Evolutionary conservation across 164 flowering plant genomes (phyloP), one percentile per base, ranked within the genome.

Genomic region (Akebia trifoliata): DNA sequence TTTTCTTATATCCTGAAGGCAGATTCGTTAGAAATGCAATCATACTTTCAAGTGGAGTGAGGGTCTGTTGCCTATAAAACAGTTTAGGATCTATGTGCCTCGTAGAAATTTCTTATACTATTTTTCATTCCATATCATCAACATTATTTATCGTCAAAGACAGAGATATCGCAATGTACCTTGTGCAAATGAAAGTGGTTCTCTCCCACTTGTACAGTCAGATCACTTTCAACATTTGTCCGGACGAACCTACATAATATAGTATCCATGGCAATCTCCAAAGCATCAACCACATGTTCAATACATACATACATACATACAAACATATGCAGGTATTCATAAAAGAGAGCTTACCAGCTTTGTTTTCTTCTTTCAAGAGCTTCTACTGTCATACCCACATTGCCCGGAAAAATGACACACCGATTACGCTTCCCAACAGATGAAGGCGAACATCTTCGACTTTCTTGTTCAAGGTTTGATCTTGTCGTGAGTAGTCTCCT

Each of bases 101-200:
- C n/a, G n/a, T n/a, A n/a, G n/a, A n/a, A n/a, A n/a, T n/a, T n/a
- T n/a, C n/a, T n/a, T n/a, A n/a, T n/a, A n/a, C n/a, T n/a, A n/a
- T n/a, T n/a, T n/a, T n/a, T n/a, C n/a, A n/a, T n/a, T n/a, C n/a
- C n/a, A n/a, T n/a, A n/a, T n/a, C n/a, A n/a, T n/a, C n/a, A n/a
- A n/a, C n/a, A n/a, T n/a, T n/a, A n/a, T n/a, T n/a, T n/a, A n/a
- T n/a, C n/a, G n/a, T n/a, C n/a, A 11, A 6, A 28, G 11, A 43
- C 18, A 32, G 34, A 32, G 54, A 22, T 9, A 38, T 37, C 20
- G 40, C 9, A n/a, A 20, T 40, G 37, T 2, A 76, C 81, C 79
- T 76, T 78, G 64, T 81, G 81, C 59, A 78, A 61, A 59, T 76
- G 74, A 56, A 78, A 81, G 60, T 42, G 64, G 29, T 42, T 56